A percentile compares a stretch with the other conserved stretches of the same genome.
Evolutionary conservation across 495 filamentous ascomycete genomes (phyloP).

Genomic region (Lasiosphaeria ovina): DNA sequence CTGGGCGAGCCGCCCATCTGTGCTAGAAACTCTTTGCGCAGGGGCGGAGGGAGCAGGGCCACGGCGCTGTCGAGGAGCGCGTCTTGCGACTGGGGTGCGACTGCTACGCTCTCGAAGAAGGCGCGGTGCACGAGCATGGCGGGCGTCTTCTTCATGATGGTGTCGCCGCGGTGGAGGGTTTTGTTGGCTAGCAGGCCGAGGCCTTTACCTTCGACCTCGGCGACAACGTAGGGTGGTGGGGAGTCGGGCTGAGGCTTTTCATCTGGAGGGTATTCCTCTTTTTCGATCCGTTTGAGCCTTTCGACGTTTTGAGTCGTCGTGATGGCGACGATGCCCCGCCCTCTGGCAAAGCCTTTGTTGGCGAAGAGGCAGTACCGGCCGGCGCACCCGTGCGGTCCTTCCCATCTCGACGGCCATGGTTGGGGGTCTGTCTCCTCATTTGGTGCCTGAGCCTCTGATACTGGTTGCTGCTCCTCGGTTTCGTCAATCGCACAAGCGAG

Average conservation of each 20-base stretch:
- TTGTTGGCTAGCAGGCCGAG: constrained; percentile 23
- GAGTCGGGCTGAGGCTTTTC: not conserved
- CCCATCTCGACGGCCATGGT: constrained; percentile 7
- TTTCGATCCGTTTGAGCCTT: constrained; percentile 15
- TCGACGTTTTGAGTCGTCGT: constrained; percentile 23
- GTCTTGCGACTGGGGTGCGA: constrained; percentile 7
- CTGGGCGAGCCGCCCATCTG: constrained; percentile 22
- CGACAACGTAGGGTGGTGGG: constrained; percentile 8
- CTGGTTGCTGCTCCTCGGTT: not conserved
- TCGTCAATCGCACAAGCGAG: constrained; percentile 9
- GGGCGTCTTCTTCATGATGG: constrained; percentile 23
- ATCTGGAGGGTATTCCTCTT: not conserved
- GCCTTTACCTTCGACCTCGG: constrained; percentile 24
- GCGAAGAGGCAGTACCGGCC: constrained; percentile 27
- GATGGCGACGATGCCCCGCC: constrained; percentile 26
- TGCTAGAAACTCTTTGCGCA: constrained; percentile 11
- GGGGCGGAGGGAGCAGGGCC: constrained; percentile 16
- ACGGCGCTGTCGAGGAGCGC: constrained; percentile 27
- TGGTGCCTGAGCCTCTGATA: not conserved
- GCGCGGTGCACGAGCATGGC: constrained; percentile 26
- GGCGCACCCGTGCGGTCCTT: constrained; percentile 16
- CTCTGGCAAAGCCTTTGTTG: constrained; percentile 25
- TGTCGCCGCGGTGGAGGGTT: constrained; percentile 22
- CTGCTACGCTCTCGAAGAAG: constrained; percentile 17
- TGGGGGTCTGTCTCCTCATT: not conserved